Percentiles rank a stretch among this genome's conserved stretches.
phyloP scores from a whole-genome alignment of 306 rosid species.

The Pueraria montana region DNA sequence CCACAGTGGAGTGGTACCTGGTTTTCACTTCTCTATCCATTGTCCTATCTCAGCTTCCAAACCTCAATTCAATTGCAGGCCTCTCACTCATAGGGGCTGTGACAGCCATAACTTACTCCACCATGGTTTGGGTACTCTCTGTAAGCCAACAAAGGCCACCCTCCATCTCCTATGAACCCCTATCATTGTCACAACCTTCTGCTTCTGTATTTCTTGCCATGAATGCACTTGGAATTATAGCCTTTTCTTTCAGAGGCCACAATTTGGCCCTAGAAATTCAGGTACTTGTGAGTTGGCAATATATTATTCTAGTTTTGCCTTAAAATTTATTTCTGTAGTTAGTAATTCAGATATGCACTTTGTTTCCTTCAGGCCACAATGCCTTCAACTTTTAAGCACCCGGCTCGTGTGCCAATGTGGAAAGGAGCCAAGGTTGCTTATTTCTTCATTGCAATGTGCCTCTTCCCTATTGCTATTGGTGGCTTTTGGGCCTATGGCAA shows the following conservation, averaged over 20 bases:
- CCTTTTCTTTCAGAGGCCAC: conserved; percentile 98
- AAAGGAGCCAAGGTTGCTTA: conserved; percentile 99
- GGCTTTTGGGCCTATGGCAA: conserved; percentile 99
- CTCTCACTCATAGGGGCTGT: conserved; percentile 96
- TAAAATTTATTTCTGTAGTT: not conserved
- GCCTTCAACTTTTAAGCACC: conserved; percentile 99
- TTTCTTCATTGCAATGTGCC: conserved; percentile 93
- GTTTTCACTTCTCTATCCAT: conserved; percentile 94
- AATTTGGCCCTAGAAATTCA: conserved; percentile 91
- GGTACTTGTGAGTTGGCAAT: conserved; percentile 52
- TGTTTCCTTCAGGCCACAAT: conserved; percentile 77
- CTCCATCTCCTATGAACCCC: conserved; percentile 82
- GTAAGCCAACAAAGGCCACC: conserved; percentile 92
- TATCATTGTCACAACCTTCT: conserved; percentile 64
- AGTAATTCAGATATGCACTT: conserved; percentile 12
- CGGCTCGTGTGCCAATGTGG: conserved; percentile 99
- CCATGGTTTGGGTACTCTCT: conserved; percentile 99
- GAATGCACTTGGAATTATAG: conserved; percentile 95
- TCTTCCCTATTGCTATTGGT: conserved; percentile 95
- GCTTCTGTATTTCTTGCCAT: conserved; percentile 77
- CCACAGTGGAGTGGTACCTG: conserved; percentile 98
- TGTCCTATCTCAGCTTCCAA: conserved; percentile 97
- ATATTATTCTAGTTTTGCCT: conserved; percentile 19
- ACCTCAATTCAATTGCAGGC: conserved; percentile 97
- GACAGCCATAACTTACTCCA: conserved; percentile 95